Base-by-base conservation (phyloP, 352 stramenopile genomes). In the Phytophthora palmivora region DNA sequence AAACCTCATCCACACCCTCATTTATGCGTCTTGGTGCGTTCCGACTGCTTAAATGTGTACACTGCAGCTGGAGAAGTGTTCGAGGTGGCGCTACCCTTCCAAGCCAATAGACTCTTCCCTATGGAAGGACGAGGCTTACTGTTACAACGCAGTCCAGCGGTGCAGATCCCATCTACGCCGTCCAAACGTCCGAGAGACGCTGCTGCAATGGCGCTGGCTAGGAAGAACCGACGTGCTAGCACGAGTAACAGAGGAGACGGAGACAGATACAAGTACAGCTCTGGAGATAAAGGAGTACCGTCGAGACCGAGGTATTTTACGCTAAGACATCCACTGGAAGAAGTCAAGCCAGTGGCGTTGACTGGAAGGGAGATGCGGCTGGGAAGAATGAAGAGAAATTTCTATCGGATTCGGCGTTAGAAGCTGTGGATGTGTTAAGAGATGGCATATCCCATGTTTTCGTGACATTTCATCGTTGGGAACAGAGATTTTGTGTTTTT, bases 1-100 rank as follows among this genome's bases (percentile, higher is more conserved):
- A 32, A 68, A 12, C 30, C 49, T 6, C 47, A 21, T 18, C n/a
- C 8, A 6, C 56, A 74, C 9, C 47, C 59, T 22, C 71, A 87
- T 65, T 58, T 91, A 32, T 93, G 84, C 48, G 71, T 93, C 21
- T 62, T 93, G 33, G 80, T 87, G 42, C 82, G 82, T 5, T 73
- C 72, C 7, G 84, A 93, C 67, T 88, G 71, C 45, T 66, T 92
- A 16, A 87, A 84, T 34, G 73, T 92, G 30, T 91, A 87, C 65
- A 72, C 81, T 11, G 75, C 81, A 16, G 63, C 67, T 6, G 85
- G 85, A 1, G 82, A 92, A 33, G 74, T 88, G 44, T 91, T 85
- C 42, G 86, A 95, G 37, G 80, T 88, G 16, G 59, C 86, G 22
- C 60, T 95, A 24, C 84, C 86, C 0, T 95, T 93, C 68, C 82